Conservation (phyloP, 2,329 filamentous ascomycete genomes). For the Aspergillus awamori region DNA sequence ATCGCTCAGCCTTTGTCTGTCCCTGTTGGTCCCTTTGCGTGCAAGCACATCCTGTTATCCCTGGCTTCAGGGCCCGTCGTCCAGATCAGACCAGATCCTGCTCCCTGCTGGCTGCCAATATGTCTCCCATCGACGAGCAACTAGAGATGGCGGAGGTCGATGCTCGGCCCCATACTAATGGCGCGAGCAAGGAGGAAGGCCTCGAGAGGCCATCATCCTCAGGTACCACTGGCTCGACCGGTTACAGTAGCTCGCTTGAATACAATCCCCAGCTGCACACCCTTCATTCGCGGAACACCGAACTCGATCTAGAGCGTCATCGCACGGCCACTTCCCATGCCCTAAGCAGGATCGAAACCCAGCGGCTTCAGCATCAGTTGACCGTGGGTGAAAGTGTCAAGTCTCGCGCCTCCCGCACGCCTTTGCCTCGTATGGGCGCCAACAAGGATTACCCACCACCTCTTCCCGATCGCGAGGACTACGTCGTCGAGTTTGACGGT, state of each 20-base stretch:
- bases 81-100: neutral
- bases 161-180: neutral
- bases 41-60: neutral
- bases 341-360: conserved; percentile 36
- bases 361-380: conserved; percentile 43
- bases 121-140: conserved; percentile 4
- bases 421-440: conserved; percentile 32
- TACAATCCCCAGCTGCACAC: conserved; percentile 31
- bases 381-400: conserved; percentile 35
- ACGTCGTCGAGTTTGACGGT: conserved; percentile 59
- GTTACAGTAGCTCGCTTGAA: conserved; percentile 31
- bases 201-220: conserved; percentile 6
- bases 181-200: neutral
- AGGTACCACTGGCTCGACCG: conserved; percentile 17
- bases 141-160: conserved; percentile 8
- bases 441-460: conserved; percentile 57
- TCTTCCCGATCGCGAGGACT: conserved; percentile 55
- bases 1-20: neutral
- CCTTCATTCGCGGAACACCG: conserved; percentile 35
- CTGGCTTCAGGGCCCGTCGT: neutral
- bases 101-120: neutral
- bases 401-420: conserved; percentile 27
- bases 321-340: conserved; percentile 28
- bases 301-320: conserved; percentile 35
- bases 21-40: neutral